Conservation (phyloP, 306 rosid genomes). For the Hippophae tibetana region DNA sequence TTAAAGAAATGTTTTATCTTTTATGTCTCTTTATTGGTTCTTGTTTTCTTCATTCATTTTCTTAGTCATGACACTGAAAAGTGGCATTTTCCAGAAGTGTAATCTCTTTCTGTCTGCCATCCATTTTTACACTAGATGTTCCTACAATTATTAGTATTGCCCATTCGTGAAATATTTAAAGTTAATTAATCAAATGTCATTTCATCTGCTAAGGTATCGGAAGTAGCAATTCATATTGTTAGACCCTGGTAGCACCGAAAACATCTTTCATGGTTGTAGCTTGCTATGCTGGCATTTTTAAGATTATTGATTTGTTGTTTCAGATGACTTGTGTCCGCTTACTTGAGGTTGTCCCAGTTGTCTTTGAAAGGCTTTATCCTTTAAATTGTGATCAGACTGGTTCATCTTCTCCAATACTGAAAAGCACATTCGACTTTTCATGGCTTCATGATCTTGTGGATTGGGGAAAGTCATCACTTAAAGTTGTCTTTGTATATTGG, state of each 20-base stretch:
- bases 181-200: not conserved
- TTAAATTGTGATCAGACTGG: slow-evolving; percentile 21
- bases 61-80: too few relatives aligned
- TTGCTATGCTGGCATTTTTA: slow-evolving; percentile 25
- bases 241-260: not conserved
- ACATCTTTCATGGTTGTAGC: slow-evolving; percentile 12
- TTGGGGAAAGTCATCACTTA: slow-evolving; percentile 92
- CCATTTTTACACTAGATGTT: not conserved
- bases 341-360: slow-evolving; percentile 81
- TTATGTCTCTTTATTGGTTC: not conserved
- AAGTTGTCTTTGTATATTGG: slow-evolving; percentile 82
- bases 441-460: slow-evolving; percentile 79
- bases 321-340: slow-evolving; percentile 97
- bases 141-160: not conserved
- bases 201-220: not conserved
- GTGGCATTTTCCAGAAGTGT: too few relatives aligned
- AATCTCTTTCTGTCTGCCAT: too few relatives aligned
- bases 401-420: slow-evolving; percentile 22
- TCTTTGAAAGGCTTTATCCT: slow-evolving; percentile 41
- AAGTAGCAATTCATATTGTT: not conserved
- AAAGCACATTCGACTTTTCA: slow-evolving; percentile 36
- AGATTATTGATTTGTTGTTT: slow-evolving; percentile 24
- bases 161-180: not conserved
- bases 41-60: too few relatives aligned
- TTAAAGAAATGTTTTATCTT: slow-evolving; percentile 6